Evolutionary conservation across 169 alveolate species (phyloP), one percentile per base, ranked within the genome.

Genomic region (Ichthyophthirius multifiliis): DNA sequence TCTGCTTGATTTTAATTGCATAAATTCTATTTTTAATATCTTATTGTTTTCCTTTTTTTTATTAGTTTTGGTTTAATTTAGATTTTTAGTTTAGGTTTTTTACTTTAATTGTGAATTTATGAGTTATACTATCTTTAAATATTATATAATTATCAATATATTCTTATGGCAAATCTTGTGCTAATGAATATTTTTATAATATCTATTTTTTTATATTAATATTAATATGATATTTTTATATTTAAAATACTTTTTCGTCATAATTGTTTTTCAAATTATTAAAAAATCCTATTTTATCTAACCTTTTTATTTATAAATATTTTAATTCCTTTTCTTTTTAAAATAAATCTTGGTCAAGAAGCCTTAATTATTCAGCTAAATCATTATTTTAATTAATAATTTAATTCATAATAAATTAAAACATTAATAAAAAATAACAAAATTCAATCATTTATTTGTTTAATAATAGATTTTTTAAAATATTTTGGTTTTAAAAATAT

Each of bases 271-370:
- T 27, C 10, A 55, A 55, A 27, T n/a, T 4, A 55, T 27, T 9
- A 27, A 55, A 55, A 39, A 55, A 55, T 3, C 71, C 71, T 39
- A 55, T 55, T 55, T 27, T 55, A 55, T 55, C 71, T 55, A 55
- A 55, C 5, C 71, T 55, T 55, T 55, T 39, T 3, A 55, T 55
- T 55, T 55, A 34, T 55, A 55, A n/a, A 27, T 15, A 20, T 23
- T 55, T 55, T 10, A 55, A 27, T 0, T 55, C 71, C 18, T 55
- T 55, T 55, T 55, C 71, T 55, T 27, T 16, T 55, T 55, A 23
- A 5, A 15, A n/a, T 55, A 55, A 27, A 12, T 55, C 12, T 55
- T 16, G 31, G 31, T 55, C 71, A 55, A n/a, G n/a, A n/a, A n/a
- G n/a, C n/a, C n/a, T n/a, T n/a, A n/a, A n/a, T n/a, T n/a, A n/a